phyloP scores from a whole-genome alignment of 2,329 filamentous ascomycete species.

The Furcasterigmium furcatum region DNA sequence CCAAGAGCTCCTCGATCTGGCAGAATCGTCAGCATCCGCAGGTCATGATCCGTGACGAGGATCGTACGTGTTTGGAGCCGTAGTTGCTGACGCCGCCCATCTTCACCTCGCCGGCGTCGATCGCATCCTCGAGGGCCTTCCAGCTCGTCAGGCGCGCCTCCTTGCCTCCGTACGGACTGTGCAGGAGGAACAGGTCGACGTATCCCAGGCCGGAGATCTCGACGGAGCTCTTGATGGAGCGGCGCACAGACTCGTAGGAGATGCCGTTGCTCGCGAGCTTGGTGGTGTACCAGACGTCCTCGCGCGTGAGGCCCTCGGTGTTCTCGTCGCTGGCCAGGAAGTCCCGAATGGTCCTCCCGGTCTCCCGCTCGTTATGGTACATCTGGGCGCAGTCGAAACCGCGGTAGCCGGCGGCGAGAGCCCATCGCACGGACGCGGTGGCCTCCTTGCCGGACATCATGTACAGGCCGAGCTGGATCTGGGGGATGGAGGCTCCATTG shows the following conservation, averaged over 20 bases:
- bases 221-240: constrained; percentile 63
- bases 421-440: constrained; percentile 52
- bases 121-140: constrained; percentile 74
- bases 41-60: not conserved
- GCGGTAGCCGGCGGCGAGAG: constrained; percentile 49
- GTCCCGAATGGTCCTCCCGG: constrained; percentile 60
- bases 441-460: constrained; percentile 63
- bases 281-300: constrained; percentile 76
- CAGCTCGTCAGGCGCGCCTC: constrained; percentile 68
- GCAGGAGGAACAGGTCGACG: constrained; percentile 76
- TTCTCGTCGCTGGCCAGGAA: constrained; percentile 50
- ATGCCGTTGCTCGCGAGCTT: constrained; percentile 67
- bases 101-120: constrained; percentile 66
- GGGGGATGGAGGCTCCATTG: constrained; percentile 66
- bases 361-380: constrained; percentile 68
- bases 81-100: constrained; percentile 77
- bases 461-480: constrained; percentile 73
- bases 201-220: constrained; percentile 66
- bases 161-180: constrained; percentile 74
- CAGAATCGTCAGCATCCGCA: not conserved
- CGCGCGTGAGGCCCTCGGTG: constrained; percentile 50
- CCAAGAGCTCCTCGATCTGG: constrained; percentile 67
- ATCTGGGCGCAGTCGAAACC: constrained; percentile 52
- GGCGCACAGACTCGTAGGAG: constrained; percentile 64
- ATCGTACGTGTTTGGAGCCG: constrained; percentile 69